Conservation (phyloP, 768 basidiomycete genomes). For the Russula emetica region DNA sequence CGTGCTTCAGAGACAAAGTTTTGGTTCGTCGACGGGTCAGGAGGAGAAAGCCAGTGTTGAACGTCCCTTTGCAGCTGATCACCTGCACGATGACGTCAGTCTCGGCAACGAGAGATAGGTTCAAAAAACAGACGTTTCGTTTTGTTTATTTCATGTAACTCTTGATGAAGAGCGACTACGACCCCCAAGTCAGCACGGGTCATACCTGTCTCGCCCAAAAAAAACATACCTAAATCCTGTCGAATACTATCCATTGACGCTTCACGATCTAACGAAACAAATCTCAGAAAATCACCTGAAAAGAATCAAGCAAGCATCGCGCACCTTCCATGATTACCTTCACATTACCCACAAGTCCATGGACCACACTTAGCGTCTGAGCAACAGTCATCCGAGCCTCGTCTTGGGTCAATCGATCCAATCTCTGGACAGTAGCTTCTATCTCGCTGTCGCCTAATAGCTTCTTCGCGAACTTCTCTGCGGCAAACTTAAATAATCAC, state of each 20-base stretch:
- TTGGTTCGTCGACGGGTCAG: background rate
- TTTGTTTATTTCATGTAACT: background rate
- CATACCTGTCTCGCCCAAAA: background rate
- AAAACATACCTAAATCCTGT: background rate
- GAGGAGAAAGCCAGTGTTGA: background rate
- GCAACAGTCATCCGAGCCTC: background rate
- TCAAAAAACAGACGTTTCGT: constrained; percentile 6
- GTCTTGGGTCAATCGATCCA: constrained; percentile 1
- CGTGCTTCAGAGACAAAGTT: background rate
- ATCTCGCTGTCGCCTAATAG: constrained; percentile 4
- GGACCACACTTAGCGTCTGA: background rate
- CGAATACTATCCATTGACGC: background rate
- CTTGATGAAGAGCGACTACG: background rate
- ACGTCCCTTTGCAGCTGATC: background rate
- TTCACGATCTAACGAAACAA: background rate
- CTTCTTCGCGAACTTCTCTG: constrained; percentile 1
- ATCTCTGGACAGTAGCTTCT: background rate
- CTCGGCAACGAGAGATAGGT: background rate
- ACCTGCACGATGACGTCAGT: background rate
- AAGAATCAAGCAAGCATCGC: no score
- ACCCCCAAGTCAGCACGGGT: background rate
- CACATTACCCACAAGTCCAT: background rate
- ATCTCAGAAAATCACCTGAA: no score
- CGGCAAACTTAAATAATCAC: background rate
- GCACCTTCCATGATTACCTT: background rate